Conservation (phyloP, 1,284 basidiomycete species). For the Cystobasidium sp. region DNA sequence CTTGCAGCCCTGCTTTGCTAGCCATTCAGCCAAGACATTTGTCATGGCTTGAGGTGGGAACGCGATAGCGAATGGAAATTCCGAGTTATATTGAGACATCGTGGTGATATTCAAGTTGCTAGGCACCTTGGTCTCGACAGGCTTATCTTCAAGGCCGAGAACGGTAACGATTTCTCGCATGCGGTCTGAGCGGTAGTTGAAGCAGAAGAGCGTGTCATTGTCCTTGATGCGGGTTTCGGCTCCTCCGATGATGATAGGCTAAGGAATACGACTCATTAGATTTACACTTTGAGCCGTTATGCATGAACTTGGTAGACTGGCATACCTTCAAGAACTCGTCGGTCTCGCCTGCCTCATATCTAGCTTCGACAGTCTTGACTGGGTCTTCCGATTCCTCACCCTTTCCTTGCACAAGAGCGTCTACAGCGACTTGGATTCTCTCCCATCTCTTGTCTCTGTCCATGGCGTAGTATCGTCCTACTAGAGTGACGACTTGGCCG, state of each 20-base stretch:
- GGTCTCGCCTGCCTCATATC: conserved; percentile 79
- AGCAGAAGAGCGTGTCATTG: conserved; percentile 82
- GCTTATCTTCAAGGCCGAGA: conserved; percentile 77
- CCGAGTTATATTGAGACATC: conserved; percentile 89
- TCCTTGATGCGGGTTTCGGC: conserved; percentile 75
- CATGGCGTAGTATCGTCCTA: conserved; percentile 92
- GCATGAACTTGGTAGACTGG: not conserved
- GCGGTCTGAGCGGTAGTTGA: conserved; percentile 93
- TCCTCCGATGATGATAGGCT: conserved; percentile 84
- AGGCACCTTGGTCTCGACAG: conserved; percentile 80
- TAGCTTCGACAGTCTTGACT: conserved; percentile 70
- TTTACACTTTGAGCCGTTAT: no score
- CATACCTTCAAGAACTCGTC: conserved; percentile 77
- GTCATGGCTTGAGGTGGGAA: conserved; percentile 89
- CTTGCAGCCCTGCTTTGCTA: conserved; percentile 73
- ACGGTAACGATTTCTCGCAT: conserved; percentile 85
- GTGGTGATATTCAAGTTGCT: conserved; percentile 83
- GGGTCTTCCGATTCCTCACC: conserved; percentile 69
- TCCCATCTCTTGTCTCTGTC: conserved; percentile 95
- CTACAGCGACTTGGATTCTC: conserved; percentile 81
- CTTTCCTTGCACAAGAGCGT: conserved; percentile 74
- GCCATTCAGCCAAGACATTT: conserved; percentile 88
- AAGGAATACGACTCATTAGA: not conserved
- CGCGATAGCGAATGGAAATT: conserved; percentile 81
- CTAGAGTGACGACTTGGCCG: conserved; percentile 71